phyloP scores from a whole-genome alignment of 164 flowering plant species.

The Vitis riparia region DNA sequence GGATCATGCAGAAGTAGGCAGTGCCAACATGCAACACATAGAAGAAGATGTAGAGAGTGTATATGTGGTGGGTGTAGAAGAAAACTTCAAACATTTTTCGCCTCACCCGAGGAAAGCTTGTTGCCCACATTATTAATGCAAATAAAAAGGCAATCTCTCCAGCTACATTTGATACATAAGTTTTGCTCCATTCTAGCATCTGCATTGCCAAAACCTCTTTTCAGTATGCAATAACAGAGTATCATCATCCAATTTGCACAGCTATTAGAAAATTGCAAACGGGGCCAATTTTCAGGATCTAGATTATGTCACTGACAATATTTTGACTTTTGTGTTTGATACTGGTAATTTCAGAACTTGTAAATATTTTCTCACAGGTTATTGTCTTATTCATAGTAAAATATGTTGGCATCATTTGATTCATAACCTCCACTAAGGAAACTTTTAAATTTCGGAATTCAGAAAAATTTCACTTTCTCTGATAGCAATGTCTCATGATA shows the following conservation, averaged over 20 bases:
- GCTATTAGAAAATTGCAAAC: background rate
- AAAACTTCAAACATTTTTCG: constrained; percentile 52
- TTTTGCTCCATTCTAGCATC: constrained; percentile 38
- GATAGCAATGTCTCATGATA: no score
- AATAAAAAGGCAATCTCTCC: constrained; percentile 40
- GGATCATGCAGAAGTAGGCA: constrained; percentile 34
- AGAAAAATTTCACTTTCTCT: no score
- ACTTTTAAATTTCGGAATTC: no score
- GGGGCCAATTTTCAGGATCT: no score
- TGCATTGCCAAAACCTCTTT: constrained; percentile 6
- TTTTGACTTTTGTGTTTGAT: no score
- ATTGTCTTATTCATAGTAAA: no score
- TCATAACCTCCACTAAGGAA: no score
- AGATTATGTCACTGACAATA: no score
- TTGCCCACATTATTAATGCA: constrained; percentile 42
- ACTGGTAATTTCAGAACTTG: no score
- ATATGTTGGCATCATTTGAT: no score
- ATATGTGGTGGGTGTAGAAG: constrained; percentile 54
- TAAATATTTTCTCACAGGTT: no score
- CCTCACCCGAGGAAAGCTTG: constrained; percentile 34
- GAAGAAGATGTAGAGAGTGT: constrained; percentile 39
- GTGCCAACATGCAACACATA: constrained; percentile 48
- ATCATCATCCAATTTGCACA: background rate
- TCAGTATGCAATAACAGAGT: background rate
- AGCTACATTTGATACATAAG: constrained; percentile 40